These are phyloP conservation scores for Hypoxylon trugodes DNA, from an alignment of 495 filamentous ascomycete species.

Conservation along the genomic window DNA sequence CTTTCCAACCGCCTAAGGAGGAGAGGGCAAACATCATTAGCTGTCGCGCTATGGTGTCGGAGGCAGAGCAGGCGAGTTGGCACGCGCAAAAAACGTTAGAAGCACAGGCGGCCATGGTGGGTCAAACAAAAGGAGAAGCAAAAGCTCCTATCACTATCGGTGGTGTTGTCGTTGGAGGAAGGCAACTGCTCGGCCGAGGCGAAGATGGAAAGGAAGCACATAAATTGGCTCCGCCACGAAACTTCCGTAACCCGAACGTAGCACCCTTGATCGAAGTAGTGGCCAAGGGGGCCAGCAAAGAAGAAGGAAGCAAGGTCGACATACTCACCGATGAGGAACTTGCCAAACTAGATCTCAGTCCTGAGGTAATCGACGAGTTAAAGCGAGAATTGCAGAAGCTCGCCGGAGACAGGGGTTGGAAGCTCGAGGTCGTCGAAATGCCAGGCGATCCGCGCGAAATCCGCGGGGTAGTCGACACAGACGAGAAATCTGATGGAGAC, in stretches of 20 bases:
- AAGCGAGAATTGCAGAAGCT: conserved; percentile 62
- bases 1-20: conserved; percentile 86
- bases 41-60: conserved; percentile 75
- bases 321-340: conserved; percentile 67
- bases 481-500: conserved; percentile 55
- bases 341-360: conserved; percentile 73
- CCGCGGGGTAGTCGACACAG: conserved; percentile 54
- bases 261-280: conserved; percentile 46
- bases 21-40: conserved; percentile 79
- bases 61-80: conserved; percentile 65
- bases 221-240: conserved; percentile 49
- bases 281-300: conserved; percentile 52
- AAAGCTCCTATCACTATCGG: conserved; percentile 53
- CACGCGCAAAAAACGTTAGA: conserved; percentile 63
- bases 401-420: conserved; percentile 64
- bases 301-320: conserved; percentile 64
- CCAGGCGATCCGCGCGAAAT: conserved; percentile 51
- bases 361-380: conserved; percentile 70
- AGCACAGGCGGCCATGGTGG: conserved; percentile 59
- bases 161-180: conserved; percentile 63
- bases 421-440: conserved; percentile 59
- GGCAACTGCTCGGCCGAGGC: conserved; percentile 54
- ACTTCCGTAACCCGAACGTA: conserved; percentile 36
- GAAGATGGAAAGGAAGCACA: conserved; percentile 53
- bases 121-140: conserved; percentile 45